Conservation (phyloP, 2,329 filamentous ascomycete genomes). For the Aspergillus novofumigatus region DNA sequence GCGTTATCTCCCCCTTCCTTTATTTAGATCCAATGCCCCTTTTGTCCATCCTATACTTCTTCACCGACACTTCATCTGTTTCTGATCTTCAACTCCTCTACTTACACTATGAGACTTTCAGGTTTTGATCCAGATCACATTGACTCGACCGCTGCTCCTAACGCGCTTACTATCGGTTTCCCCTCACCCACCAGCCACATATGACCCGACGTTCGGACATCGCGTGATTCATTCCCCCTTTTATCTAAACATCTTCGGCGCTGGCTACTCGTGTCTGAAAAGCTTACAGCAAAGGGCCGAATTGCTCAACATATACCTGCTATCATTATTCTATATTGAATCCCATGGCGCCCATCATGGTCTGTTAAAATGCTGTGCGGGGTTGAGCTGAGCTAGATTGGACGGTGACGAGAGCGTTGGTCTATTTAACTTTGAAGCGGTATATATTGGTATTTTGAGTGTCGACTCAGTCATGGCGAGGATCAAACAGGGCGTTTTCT, state of each 20-base stretch:
- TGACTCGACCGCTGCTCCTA: background rate
- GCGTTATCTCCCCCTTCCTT: conserved; percentile 1
- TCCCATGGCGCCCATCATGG: background rate
- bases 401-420: background rate
- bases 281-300: background rate
- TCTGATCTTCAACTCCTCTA: conserved; percentile 1
- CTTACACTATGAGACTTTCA: background rate
- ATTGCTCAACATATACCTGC: background rate
- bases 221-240: conserved; percentile 11
- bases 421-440: background rate
- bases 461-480: conserved; percentile 24
- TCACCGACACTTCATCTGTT: conserved; percentile 15
- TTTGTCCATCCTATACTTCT: background rate
- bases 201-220: conserved; percentile 3
- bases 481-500: conserved; percentile 35
- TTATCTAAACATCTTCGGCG: background rate
- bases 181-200: conserved; percentile 4
- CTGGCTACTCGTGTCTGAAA: background rate
- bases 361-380: background rate
- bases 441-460: background rate
- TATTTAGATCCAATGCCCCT: background rate
- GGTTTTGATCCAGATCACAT: background rate
- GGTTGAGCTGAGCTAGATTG: background rate
- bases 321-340: background rate
- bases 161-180: conserved; percentile 14